Conservation (phyloP, 768 basidiomycete species). For the Clitopilus passeckerianus region DNA sequence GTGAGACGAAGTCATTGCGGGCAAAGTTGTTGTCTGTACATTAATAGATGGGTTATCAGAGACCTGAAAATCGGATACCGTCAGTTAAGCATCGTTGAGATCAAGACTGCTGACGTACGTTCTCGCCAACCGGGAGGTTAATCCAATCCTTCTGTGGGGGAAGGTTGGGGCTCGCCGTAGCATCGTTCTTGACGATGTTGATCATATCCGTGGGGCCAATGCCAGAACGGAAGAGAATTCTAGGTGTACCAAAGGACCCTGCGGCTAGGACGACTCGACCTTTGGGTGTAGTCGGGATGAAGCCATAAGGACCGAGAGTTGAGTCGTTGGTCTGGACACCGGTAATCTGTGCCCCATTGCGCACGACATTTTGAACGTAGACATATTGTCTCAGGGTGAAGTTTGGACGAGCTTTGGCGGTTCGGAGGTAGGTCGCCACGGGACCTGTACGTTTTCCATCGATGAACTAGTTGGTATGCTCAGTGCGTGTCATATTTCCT, state of each 20-base stretch:
- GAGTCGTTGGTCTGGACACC: slow-evolving; percentile 62
- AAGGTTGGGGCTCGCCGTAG: slow-evolving; percentile 37
- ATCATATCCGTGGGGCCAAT: slow-evolving; percentile 61
- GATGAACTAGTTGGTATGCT: slow-evolving; percentile 26
- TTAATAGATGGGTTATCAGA: slow-evolving; percentile 65
- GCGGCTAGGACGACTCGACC: slow-evolving; percentile 61
- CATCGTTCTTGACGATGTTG: slow-evolving; percentile 38
- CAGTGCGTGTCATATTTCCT: not conserved
- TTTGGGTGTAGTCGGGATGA: slow-evolving; percentile 45
- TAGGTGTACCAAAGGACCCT: slow-evolving; percentile 51
- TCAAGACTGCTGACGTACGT: not conserved
- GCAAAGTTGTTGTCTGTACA: slow-evolving; percentile 19
- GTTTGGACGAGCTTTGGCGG: slow-evolving; percentile 48
- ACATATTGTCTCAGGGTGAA: slow-evolving; percentile 45
- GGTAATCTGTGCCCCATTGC: slow-evolving; percentile 49
- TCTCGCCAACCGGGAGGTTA: slow-evolving; percentile 51
- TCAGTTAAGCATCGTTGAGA: not conserved
- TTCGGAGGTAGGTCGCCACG: slow-evolving; percentile 55
- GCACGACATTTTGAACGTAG: slow-evolving; percentile 46
- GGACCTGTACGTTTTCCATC: slow-evolving; percentile 48
- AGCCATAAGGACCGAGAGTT: slow-evolving; percentile 47
- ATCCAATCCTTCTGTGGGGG: slow-evolving; percentile 49
- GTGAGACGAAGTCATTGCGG: not conserved
- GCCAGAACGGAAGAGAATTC: slow-evolving; percentile 56
- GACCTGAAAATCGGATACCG: slow-evolving; percentile 21